Percentiles rank a stretch among this genome's conserved stretches.
phyloP scores from a whole-genome alignment of 371 early-diverging fungal genomes.

The Mucor irregularis region DNA sequence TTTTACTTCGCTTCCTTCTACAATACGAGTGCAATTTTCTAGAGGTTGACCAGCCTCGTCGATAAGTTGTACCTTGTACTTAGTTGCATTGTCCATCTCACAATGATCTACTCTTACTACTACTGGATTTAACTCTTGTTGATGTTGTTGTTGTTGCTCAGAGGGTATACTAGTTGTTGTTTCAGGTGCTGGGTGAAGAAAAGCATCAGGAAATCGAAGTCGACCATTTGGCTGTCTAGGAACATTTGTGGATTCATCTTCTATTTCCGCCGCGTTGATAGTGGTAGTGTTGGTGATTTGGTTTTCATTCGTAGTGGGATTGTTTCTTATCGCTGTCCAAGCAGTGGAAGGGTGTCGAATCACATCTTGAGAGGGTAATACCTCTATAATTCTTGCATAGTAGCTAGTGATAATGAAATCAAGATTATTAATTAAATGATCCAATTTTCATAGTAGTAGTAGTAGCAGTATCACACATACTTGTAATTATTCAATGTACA shows the following conservation, averaged over 20 bases:
- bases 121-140: background rate
- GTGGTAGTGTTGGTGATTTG: background rate
- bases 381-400: conserved; percentile 34
- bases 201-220: conserved; percentile 50
- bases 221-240: conserved; percentile 44
- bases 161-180: background rate
- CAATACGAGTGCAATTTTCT: conserved; percentile 32
- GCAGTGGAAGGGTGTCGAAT: background rate
- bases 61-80: conserved; percentile 38
- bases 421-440: too few relatives aligned
- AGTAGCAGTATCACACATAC: conserved; percentile 20
- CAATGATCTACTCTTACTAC: too few relatives aligned
- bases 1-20: conserved; percentile 12
- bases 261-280: background rate
- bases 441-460: too few relatives aligned
- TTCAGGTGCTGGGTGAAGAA: conserved; percentile 37
- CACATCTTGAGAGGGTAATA: conserved; percentile 16
- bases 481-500: conserved; percentile 35
- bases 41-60: conserved; percentile 31
- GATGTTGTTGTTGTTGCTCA: background rate
- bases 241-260: conserved; percentile 18
- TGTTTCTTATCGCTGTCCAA: too few relatives aligned
- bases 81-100: too few relatives aligned
- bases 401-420: too few relatives aligned
- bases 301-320: background rate